Evolutionary conservation across 257 asterid genomes (phyloP), one percentile per base, ranked within the genome.

Genomic region (Ophiorrhiza pumila): DNA sequence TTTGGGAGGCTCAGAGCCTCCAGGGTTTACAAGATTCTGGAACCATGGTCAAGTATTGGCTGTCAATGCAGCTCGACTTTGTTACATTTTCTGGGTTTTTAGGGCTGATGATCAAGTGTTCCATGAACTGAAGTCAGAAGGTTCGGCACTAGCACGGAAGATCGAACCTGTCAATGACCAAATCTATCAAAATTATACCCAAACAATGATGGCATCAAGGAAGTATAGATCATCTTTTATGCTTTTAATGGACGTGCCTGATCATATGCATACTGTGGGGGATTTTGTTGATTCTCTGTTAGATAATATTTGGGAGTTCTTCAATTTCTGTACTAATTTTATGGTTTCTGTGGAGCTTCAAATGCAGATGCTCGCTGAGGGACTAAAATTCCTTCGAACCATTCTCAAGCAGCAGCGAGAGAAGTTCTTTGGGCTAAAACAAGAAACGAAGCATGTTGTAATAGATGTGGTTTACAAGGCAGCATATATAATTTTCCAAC

Each of bases 361-460:
- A 63, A 37, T 63, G 69, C 49, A 37, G 49, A 63, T 35, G 18
- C 69, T 63, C 17, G 47, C 25, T 20, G 49, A 35, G 69, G 50
- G 50, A 22, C 69, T 63, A n/a, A 63, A 41, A 8, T 63, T 63
- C 52, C 4, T 63, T 50, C 37, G 50, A 63, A 63, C 69, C 69
- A 37, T 63, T 63, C 69, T 63, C 32, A 63, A n/a, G 50, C 32
- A 63, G 14, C 46, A 63, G 46, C 49, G 18, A 39, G 50, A 35
- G 29, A 39, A 63, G 15, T 37, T 37, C 22, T 23, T 3, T 59
- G 41, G 42, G 42, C 20, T 59, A 59, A 32, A 23, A n/a, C 34
- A 37, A 63, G 50, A 14, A 20, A n/a, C 39, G 29, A 63, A 63
- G 31, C 5, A 39, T 63, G 17, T 17, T n/a, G 31, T 63, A 13